A percentile compares a stretch with the other conserved stretches of the same genome.
Evolutionary conservation across 2,329 filamentous ascomycete genomes (phyloP).

Genomic region (Geoglossum cookeanum): DNA sequence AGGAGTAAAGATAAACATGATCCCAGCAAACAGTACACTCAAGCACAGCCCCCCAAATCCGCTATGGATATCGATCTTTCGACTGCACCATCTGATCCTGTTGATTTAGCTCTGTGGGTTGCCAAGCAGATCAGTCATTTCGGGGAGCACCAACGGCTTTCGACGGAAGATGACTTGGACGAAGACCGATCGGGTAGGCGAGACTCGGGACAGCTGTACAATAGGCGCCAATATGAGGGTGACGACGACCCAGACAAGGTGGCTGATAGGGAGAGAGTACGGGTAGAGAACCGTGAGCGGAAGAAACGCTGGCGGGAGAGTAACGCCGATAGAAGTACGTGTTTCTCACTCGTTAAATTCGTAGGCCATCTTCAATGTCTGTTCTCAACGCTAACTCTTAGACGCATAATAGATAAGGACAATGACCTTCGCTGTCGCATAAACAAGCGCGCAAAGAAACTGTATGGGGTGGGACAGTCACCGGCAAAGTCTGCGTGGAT

Average conservation of each 20-base stretch:
- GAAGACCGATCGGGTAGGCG: background rate
- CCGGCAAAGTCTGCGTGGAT: conserved; percentile 13
- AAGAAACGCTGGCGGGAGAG: conserved; percentile 17
- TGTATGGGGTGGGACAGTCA: conserved; percentile 10
- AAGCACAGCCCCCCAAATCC: background rate
- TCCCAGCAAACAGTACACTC: background rate
- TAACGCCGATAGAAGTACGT: conserved; percentile 15
- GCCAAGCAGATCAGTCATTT: conserved; percentile 7
- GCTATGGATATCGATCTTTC: conserved; percentile 5
- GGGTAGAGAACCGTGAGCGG: conserved; percentile 15
- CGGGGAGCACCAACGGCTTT: conserved; percentile 1
- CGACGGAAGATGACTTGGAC: conserved; percentile 2
- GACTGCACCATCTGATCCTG: conserved; percentile 6
- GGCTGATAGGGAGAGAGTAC: conserved; percentile 14
- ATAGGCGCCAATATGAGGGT: conserved; percentile 1
- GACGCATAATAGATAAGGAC: conserved; percentile 13
- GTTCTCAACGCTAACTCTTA: background rate
- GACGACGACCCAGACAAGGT: conserved; percentile 6
- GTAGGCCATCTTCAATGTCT: background rate
- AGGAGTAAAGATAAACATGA: background rate
- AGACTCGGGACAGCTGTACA: background rate
- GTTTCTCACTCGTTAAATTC: background rate
- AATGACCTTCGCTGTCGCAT: conserved; percentile 17
- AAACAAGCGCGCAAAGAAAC: conserved; percentile 15
- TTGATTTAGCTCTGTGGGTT: conserved; percentile 7